Evolutionary conservation across 345 rosid species (phyloP), one percentile per base, ranked within the genome.

Genomic region (Pistacia vera): DNA sequence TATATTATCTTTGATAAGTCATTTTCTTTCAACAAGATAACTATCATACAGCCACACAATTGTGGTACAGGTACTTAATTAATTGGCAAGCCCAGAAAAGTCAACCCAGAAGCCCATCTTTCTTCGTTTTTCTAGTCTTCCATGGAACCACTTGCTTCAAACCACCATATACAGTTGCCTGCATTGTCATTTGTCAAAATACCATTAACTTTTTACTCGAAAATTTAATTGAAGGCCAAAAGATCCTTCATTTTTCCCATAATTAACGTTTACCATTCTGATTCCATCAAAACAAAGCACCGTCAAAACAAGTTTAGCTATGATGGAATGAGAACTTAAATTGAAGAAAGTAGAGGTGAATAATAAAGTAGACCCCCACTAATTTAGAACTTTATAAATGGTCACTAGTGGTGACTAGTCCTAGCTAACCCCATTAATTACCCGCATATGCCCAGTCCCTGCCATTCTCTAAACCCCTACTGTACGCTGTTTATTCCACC

Each of bases 111-210:
- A 76, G 36, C 71, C 78, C 81, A 52, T 77, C 87, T 55, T 87
- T 85, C 84, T 85, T 87, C 49, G 46, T 67, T 79, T 85, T 90
- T 82, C 78, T 83, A 56, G 81, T 82, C 85, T 72, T 89, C 95
- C 95, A 86, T 49, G 89, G 87, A 77, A 87, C 82, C 75, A 82
- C 92, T 66, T 85, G 92, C 86, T 88, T 94, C 82, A 92, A 56
- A n/a, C 97, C 88, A 63, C 85, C 90, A 44, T 79, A 92, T 62
- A 94, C 48, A 55, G 79, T 77, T 41, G 75, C 87, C 98, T 94
- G 87, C 86, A 79, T 11, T 58, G 52, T 36, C 86, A 79, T 11
- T 61, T 51, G 38, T 17, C 59, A 73, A 56, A 51, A 38, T 57
- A 55, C 33, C 72, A 48, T 66, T 56, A 3, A 1, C 41, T 16